phyloP scores from a whole-genome alignment of 179 eudicot species.

The Silene vulgaris region DNA sequence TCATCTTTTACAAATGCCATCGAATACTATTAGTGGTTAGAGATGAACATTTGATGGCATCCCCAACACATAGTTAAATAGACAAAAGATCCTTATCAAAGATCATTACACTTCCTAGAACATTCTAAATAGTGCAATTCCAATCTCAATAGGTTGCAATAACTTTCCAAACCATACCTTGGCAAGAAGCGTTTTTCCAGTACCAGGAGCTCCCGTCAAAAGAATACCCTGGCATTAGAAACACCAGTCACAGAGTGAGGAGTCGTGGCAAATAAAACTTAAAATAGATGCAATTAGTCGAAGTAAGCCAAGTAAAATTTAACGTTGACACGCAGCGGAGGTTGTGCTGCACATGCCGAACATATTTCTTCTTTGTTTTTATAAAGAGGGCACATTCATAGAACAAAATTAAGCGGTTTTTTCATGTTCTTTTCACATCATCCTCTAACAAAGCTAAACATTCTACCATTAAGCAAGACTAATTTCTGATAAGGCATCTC shows the following conservation, averaged over 20 bases:
- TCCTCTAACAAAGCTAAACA: not conserved
- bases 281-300: not conserved
- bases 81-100: not conserved
- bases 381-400: not conserved
- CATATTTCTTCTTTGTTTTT: not conserved
- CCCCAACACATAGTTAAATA: not conserved
- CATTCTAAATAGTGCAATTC: not conserved
- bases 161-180: conserved; percentile 46
- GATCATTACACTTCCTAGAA: not conserved
- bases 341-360: not conserved
- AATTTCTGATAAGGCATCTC: not conserved
- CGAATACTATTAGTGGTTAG: not conserved
- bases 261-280: not conserved
- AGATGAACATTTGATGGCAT: not conserved
- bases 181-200: conserved; percentile 96
- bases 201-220: conserved; percentile 97
- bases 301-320: not conserved
- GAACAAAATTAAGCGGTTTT: not conserved
- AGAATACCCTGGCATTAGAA: conserved; percentile 77
- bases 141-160: conserved; percentile 1
- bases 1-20: not conserved
- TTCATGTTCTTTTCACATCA: not conserved
- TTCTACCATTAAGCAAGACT: not conserved
- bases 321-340: not conserved
- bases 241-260: conserved; percentile 2